Evolutionary conservation across 1,139 yeast species (phyloP).

Genomic region (Debaryomyces udenii): DNA sequence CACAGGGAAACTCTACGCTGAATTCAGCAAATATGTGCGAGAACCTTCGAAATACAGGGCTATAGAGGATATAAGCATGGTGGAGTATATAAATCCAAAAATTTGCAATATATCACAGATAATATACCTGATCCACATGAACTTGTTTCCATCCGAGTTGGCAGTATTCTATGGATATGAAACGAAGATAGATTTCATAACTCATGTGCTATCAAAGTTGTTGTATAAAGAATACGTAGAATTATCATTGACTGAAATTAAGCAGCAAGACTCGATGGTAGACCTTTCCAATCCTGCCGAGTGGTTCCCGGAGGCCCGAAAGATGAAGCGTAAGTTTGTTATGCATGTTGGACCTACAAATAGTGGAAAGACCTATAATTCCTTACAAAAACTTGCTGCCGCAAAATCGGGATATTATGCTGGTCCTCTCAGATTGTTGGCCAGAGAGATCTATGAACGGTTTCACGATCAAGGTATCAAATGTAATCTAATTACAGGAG

Average conservation of each 20-base stretch:
- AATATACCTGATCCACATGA: slow-evolving; percentile 22
- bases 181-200: slow-evolving; percentile 24
- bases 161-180: slow-evolving; percentile 20
- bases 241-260: slow-evolving; percentile 18
- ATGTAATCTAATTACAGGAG: slow-evolving; percentile 92
- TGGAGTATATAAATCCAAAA: slow-evolving; percentile 37
- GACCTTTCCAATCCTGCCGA: slow-evolving; percentile 75
- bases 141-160: slow-evolving; percentile 25
- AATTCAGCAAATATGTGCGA: slow-evolving; percentile 4
- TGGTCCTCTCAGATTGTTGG: slow-evolving; percentile 88
- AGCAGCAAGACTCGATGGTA: slow-evolving; percentile 24
- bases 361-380: slow-evolving; percentile 92
- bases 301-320: slow-evolving; percentile 88
- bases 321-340: slow-evolving; percentile 72
- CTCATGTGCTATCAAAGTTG: slow-evolving; percentile 26
- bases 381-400: slow-evolving; percentile 66
- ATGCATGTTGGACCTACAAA: slow-evolving; percentile 98
- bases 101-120: slow-evolving; percentile 24
- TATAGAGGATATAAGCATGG: slow-evolving; percentile 12
- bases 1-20: slow-evolving; percentile 1
- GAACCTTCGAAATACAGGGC: not conserved
- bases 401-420: slow-evolving; percentile 89
- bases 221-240: slow-evolving; percentile 27
- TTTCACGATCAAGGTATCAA: slow-evolving; percentile 65
- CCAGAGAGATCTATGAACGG: slow-evolving; percentile 86